These are phyloP conservation scores for Trichoderma virens DNA, from an alignment of 495 filamentous ascomycete genomes.

Conservation along the genomic window DNA sequence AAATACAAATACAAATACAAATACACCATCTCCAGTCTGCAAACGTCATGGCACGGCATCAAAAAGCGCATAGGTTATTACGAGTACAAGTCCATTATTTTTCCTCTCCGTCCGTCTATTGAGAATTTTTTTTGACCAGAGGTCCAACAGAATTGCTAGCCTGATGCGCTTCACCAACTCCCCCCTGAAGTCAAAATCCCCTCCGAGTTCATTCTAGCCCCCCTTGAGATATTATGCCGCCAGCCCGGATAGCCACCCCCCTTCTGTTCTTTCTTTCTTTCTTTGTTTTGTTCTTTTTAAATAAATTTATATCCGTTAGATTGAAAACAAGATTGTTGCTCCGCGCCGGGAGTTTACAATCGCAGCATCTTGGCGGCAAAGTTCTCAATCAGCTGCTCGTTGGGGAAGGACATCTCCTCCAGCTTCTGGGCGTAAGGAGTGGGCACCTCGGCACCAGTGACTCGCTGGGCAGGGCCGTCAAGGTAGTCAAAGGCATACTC, in stretches of 20 bases:
- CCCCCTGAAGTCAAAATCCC: neutral
- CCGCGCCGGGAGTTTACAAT: slow-evolving; percentile 41
- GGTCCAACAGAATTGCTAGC: neutral
- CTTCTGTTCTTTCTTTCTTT: neutral
- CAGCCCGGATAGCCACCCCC: neutral
- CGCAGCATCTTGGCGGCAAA: slow-evolving; percentile 79
- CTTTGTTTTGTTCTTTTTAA: neutral
- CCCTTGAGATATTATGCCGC: neutral
- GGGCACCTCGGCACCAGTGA: slow-evolving; percentile 93
- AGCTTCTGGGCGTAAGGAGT: slow-evolving; percentile 85
- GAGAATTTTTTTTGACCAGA: neutral
- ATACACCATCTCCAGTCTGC: too few species aligned
- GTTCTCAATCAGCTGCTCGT: slow-evolving; percentile 70
- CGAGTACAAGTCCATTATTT: slow-evolving; percentile 9
- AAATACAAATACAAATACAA: too few species aligned
- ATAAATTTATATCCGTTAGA: neutral
- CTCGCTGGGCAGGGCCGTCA: slow-evolving; percentile 81
- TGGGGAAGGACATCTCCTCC: slow-evolving; percentile 89
- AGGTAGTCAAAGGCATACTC: slow-evolving; percentile 98
- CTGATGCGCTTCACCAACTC: neutral
- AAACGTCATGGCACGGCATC: too few species aligned
- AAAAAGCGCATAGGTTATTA: slow-evolving; percentile 2
- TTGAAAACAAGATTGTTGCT: neutral
- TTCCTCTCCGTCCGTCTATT: slow-evolving; percentile 8
- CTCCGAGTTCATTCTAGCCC: neutral